Conservation (phyloP, 805 yeast genomes). For the Gaillardinia entomophila region DNA sequence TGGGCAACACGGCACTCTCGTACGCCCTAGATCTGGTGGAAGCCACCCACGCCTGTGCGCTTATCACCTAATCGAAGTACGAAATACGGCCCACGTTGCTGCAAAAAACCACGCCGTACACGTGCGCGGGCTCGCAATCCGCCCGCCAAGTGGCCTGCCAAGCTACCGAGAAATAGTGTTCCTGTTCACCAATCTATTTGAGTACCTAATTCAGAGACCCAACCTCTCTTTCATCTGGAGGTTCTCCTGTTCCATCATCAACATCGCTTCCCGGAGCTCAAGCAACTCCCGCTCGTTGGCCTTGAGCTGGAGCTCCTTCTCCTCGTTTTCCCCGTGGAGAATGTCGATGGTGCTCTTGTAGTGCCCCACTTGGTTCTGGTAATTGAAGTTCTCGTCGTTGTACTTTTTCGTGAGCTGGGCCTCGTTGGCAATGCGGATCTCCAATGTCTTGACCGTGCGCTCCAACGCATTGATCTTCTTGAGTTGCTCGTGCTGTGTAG, state of each 20-base stretch:
- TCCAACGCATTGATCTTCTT: conserved; percentile 47
- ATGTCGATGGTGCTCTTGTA: conserved; percentile 34
- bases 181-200: too few species aligned
- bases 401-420: conserved; percentile 44
- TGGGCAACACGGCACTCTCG: too few species aligned
- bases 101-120: too few species aligned
- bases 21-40: too few species aligned
- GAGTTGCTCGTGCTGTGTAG: conserved; percentile 45
- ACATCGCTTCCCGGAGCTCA: conserved; percentile 47
- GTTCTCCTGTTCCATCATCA: conserved; percentile 52
- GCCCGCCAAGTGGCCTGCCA: too few species aligned
- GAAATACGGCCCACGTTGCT: too few species aligned
- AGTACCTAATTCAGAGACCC: too few species aligned
- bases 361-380: conserved; percentile 45
- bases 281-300: conserved; percentile 53
- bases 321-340: conserved; percentile 31
- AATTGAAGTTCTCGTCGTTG: conserved; percentile 53
- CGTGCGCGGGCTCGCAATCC: too few species aligned
- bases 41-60: too few species aligned
- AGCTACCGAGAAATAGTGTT: too few species aligned
- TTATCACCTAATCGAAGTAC: too few species aligned
- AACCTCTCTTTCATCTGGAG: conserved; percentile 47
- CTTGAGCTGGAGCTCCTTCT: conserved; percentile 38
- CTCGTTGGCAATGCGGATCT: conserved; percentile 47
- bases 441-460: conserved; percentile 49